Evolutionary conservation across 2,329 filamentous ascomycete genomes (phyloP), one percentile per base, ranked within the genome.

Genomic region (Calonectria pseudoturangicola): DNA sequence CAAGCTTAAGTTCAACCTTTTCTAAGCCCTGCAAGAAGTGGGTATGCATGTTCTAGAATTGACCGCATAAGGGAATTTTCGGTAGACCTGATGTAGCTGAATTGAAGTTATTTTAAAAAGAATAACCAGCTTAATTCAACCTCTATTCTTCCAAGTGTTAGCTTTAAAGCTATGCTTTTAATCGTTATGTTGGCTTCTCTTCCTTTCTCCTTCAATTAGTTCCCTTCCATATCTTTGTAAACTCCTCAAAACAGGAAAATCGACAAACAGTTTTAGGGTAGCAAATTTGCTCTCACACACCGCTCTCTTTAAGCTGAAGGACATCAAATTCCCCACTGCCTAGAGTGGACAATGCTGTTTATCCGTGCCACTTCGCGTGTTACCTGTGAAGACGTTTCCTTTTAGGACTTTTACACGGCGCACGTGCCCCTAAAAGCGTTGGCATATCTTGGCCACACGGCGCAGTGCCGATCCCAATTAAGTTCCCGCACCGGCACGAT

Each of bases 21-120:
- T 54, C 50, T 54, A n/a, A n/a, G 50, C 50, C 28, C 50, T 54
- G 50, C n/a, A 10, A 54, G 28, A n/a, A 30, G 48, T 51, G 13
- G 48, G 15, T 18, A 30, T 18, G 3, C 4, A 51, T 18, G 10
- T 30, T 6, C 48, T 4, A 18, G 4, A 18, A 1, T 30, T 18
- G 9, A 30, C 15, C 10, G 5, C 2, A 51, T 51, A 30, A 51
- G 48, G 48, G 4, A 51, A 51, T 51, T 18, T 12, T 25, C 48
- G 48, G 30, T 10, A 7, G 48, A 30, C 25, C 10, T 12, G 48
- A 30, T 1, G 30, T 33, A 33, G 5, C 30, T 33, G 9, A 9
- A 33, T 33, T 5, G 30, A 33, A 33, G 30, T 33, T 33, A 9
- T 33, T 2, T 33, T 9, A 33, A 33, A 9, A 33, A 21, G 21